phyloP scores from a whole-genome alignment of 164 flowering plant genomes.

The Vitis vinifera region ASM3070453v1 NC_081809.1:26768001-26768500 shows the following conservation, averaged over 20 bases:
- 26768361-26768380: slow-evolving; percentile 72
- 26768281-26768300: background rate
- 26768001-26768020: slow-evolving; percentile 65
- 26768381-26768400: slow-evolving; percentile 91
- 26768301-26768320: background rate
- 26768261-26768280: no score
- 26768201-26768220: slow-evolving; percentile 74
- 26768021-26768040: slow-evolving; percentile 75
- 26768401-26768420: slow-evolving; percentile 68
- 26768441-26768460: background rate
- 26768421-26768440: slow-evolving; percentile 56
- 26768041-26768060: slow-evolving; percentile 59
- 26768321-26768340: background rate
- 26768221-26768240: slow-evolving; percentile 70
- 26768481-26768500: background rate
- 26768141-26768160: slow-evolving; percentile 84
- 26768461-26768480: background rate
- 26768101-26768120: slow-evolving; percentile 95
- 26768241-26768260: slow-evolving; percentile 73
- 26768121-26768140: slow-evolving; percentile 91
- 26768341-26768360: slow-evolving; percentile 48
- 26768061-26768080: slow-evolving; percentile 35
- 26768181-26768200: slow-evolving; percentile 90
- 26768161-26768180: slow-evolving; percentile 93
- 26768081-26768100: slow-evolving; percentile 82